Conservation (phyloP, 2,329 filamentous ascomycete genomes). For the Neofusicoccum kwambonambiense region DNA sequence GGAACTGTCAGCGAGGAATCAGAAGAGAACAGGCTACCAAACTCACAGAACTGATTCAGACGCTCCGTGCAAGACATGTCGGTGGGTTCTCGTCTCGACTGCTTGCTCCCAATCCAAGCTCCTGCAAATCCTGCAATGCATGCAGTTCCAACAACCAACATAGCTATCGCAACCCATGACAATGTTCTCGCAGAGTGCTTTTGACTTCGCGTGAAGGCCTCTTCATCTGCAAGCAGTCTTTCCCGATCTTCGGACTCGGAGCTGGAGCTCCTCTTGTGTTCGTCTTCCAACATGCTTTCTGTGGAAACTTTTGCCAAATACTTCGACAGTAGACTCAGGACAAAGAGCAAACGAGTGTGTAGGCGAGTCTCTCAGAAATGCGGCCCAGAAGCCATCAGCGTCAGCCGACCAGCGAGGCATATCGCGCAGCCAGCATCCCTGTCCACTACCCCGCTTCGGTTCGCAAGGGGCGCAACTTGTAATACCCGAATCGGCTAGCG, state of each 20-base stretch:
- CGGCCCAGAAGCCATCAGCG: background rate
- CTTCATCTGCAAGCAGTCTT: conserved; percentile 9
- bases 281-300: background rate
- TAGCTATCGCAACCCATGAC: conserved; percentile 23
- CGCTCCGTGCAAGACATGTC: conserved; percentile 31
- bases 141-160: conserved; percentile 23
- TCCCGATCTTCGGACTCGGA: background rate
- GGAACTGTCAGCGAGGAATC: background rate
- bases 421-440: background rate
- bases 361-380: background rate
- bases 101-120: conserved; percentile 23
- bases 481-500: background rate
- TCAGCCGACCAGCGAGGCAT: background rate
- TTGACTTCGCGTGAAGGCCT: background rate
- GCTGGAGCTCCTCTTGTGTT: background rate
- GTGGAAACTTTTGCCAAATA: background rate
- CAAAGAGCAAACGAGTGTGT: background rate
- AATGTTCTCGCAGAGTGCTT: background rate
- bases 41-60: conserved; percentile 33
- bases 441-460: background rate
- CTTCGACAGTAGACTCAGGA: background rate
- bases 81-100: conserved; percentile 19
- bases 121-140: conserved; percentile 26
- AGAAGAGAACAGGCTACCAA: background rate
- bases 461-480: background rate